phyloP scores from a whole-genome alignment of 768 basidiomycete species.

The Tricholoma furcatifolium region DNA sequence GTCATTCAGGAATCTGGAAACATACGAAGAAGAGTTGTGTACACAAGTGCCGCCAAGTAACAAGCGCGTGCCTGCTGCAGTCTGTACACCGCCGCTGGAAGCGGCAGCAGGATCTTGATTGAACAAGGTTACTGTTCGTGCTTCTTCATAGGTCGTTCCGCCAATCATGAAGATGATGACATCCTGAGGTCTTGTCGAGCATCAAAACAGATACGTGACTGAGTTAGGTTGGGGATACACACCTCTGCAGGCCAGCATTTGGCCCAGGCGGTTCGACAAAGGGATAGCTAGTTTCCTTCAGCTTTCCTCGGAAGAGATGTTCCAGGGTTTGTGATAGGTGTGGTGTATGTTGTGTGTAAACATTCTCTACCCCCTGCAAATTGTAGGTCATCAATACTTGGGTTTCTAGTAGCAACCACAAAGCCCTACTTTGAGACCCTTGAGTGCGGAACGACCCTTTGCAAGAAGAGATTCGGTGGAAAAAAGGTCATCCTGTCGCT shows the following conservation, averaged over 20 bases:
- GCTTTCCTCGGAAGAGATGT: constrained; percentile 77
- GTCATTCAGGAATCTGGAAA: not conserved
- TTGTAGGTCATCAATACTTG: not conserved
- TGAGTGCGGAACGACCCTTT: constrained; percentile 90
- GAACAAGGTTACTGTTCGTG: constrained; percentile 76
- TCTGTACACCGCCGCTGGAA: constrained; percentile 43
- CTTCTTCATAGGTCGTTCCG: constrained; percentile 95
- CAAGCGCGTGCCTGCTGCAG: constrained; percentile 67
- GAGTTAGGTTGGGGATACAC: constrained; percentile 6
- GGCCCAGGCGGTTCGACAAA: constrained; percentile 70
- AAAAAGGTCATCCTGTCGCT: constrained; percentile 96
- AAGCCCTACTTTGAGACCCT: constrained; percentile 79
- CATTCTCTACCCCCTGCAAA: constrained; percentile 94
- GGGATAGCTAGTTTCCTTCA: constrained; percentile 88
- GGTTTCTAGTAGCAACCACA: not conserved
- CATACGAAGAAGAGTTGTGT: constrained; percentile 90
- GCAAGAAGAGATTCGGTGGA: constrained; percentile 93
- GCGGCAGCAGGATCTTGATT: constrained; percentile 74
- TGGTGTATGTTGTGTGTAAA: constrained; percentile 96
- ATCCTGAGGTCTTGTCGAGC: constrained; percentile 77
- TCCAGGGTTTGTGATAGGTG: constrained; percentile 93
- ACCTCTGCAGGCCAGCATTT: constrained; percentile 74
- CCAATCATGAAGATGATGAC: constrained; percentile 97
- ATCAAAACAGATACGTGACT: not conserved
- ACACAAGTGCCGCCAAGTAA: constrained; percentile 93